phyloP scores from a whole-genome alignment of 2,329 filamentous ascomycete species.

The Dendryphion nanum region DNA sequence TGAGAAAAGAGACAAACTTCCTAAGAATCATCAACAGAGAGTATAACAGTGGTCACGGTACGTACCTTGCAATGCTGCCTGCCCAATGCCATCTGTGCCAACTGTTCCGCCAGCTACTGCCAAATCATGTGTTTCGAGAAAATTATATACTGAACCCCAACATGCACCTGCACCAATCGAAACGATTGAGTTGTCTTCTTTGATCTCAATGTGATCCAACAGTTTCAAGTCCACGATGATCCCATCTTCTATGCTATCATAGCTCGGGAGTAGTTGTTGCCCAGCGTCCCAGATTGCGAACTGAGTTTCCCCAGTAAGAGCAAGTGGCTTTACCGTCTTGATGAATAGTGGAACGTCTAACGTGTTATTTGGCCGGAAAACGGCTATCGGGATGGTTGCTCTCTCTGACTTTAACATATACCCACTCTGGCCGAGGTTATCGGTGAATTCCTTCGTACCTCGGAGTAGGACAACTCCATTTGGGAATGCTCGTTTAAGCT shows the following conservation, averaged over 20 bases:
- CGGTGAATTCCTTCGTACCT: not conserved
- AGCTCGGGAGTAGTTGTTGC: not conserved
- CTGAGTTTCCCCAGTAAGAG: not conserved
- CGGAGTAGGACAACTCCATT: not conserved
- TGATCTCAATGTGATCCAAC: constrained; percentile 3
- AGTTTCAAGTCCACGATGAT: constrained; percentile 4
- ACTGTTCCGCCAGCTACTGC: constrained; percentile 1
- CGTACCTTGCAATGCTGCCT: constrained; percentile 1
- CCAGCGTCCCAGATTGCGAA: not conserved
- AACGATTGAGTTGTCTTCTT: constrained; percentile 2
- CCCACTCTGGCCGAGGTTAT: too few relatives aligned
- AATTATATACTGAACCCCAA: constrained; percentile 4
- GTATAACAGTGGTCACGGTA: not conserved
- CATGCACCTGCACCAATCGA: constrained; percentile 4
- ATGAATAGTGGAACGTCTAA: not conserved
- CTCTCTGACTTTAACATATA: not conserved
- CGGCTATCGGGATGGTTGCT: not conserved
- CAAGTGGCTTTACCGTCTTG: not conserved
- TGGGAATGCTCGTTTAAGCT: not conserved
- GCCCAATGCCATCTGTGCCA: constrained; percentile 2
- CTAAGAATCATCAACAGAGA: constrained; percentile 4
- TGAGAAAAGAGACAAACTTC: constrained; percentile 18
- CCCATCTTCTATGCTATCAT: constrained; percentile 6
- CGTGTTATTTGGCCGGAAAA: not conserved
- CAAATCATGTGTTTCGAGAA: constrained; percentile 1